These are phyloP conservation scores for Trifolium pratense DNA, from an alignment of 306 rosid genomes.

Conservation along the genomic window DNA sequence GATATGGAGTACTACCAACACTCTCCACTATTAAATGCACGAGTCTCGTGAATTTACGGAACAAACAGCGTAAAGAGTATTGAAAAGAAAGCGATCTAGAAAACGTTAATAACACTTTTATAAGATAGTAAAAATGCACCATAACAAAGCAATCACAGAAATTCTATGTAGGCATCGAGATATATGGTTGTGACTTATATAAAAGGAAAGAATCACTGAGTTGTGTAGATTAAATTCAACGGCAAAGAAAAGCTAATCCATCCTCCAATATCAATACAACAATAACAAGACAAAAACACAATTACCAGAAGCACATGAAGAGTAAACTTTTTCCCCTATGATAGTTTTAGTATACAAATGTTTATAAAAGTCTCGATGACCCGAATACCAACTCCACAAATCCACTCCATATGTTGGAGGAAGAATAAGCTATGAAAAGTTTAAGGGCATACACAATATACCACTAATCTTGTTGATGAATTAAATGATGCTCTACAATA, in stretches of 20 bases:
- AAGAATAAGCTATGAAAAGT: slow-evolving; percentile 46
- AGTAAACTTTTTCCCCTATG: slow-evolving; percentile 21
- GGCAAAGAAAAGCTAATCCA: slow-evolving; percentile 21
- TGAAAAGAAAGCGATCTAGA: background rate
- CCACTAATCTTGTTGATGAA: slow-evolving; percentile 35
- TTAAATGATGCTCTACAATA: slow-evolving; percentile 35
- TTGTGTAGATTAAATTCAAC: slow-evolving; percentile 31
- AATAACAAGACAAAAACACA: background rate
- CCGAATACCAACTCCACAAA: slow-evolving; percentile 22
- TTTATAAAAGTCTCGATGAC: slow-evolving; percentile 45
- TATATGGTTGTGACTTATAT: background rate
- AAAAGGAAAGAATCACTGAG: slow-evolving; percentile 28
- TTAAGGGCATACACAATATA: slow-evolving; percentile 38
- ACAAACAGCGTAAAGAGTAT: background rate
- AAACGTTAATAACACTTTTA: background rate
- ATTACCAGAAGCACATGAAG: slow-evolving; percentile 35
- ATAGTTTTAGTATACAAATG: slow-evolving; percentile 33
- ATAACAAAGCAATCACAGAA: slow-evolving; percentile 23
- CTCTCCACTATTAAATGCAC: background rate
- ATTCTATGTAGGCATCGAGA: background rate
- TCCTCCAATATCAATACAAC: slow-evolving; percentile 38
- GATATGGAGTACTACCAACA: no score
- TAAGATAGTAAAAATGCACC: background rate
- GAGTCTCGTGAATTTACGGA: background rate
- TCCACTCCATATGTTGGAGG: slow-evolving; percentile 38